Base-by-base conservation (phyloP, 495 filamentous ascomycete species). In the Penicillium manginii region DNA sequence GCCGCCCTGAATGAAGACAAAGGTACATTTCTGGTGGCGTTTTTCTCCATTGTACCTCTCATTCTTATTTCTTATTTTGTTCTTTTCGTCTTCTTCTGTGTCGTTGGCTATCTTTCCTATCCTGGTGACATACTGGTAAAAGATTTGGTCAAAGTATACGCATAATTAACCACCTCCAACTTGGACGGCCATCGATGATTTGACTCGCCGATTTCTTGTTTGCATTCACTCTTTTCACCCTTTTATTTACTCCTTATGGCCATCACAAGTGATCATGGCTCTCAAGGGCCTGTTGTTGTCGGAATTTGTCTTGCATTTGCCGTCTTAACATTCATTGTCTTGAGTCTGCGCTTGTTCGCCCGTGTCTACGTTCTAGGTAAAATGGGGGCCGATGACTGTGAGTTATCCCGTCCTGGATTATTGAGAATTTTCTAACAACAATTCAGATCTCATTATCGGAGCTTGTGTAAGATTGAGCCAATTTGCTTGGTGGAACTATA, bases 341-440 rank as follows among this genome's bases (percentile, higher is more conserved):
- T 77, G n/a, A 50, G 31, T 48, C 60, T 77, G 45, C 59, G 74
- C 32, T 60, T 77, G 33, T 77, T 77, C 56, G 60, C 74, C 1
- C 71, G 74, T 7, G 49, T 74, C 21, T 71, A 64, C 55, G 73
- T 77, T 1, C 37, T 75, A 48, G 62, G 66, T 14, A 60, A 66
- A 39, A 71, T 75, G 68, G 69, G 71, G 2, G 2, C 68, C 1
- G 74, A 77, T 58, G 74, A 77, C 48, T 77, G 74, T 75, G 59
- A 55, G 72, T 73, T 4, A 26, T 29, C 17, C 26, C 2, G 52
- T 0, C 11, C 21, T 6, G 18, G 32, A 22, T 52, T 39, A 14
- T 45, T 14, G 18, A 39, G 29, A 57, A 26, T 46, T 45, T 17
- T 21, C 56, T 60, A 37, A 49, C 26, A 29, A 22, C 9, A 2